A percentile compares a stretch with the other conserved stretches of the same genome.
phyloP scores from a whole-genome alignment of 805 yeast genomes.

The Yarrowia sp. region DNA sequence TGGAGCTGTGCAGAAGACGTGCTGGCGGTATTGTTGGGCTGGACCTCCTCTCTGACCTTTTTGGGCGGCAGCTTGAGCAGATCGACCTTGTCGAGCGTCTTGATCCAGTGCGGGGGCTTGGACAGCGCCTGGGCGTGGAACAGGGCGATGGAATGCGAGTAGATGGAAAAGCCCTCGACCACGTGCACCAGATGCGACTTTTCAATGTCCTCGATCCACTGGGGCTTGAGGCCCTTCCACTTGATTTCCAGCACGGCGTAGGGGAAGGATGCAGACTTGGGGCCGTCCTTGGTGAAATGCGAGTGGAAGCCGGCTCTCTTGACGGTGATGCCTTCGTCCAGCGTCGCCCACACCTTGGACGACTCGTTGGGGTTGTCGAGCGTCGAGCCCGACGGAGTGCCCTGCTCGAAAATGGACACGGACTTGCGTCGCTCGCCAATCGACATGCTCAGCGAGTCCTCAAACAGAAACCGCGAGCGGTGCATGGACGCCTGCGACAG shows the following conservation, averaged over 20 bases:
- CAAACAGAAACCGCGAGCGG: conserved; percentile 46
- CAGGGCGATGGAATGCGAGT: conserved; percentile 50
- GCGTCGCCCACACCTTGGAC: conserved; percentile 50
- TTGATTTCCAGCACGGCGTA: conserved; percentile 59
- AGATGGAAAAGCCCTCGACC: conserved; percentile 54
- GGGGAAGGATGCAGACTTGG: conserved; percentile 51
- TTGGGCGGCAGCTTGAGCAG: conserved; percentile 51
- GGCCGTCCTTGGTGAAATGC: conserved; percentile 24
- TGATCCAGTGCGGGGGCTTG: conserved; percentile 54
- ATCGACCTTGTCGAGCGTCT: conserved; percentile 50
- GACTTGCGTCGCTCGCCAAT: conserved; percentile 29
- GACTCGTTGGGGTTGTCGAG: conserved; percentile 37
- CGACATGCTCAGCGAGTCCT: conserved; percentile 32
- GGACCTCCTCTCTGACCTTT: conserved; percentile 8
- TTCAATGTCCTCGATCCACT: conserved; percentile 52
- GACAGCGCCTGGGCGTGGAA: conserved; percentile 49
- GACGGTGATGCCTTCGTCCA: conserved; percentile 47
- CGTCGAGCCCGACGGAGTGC: conserved; percentile 18
- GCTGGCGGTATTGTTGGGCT: not conserved
- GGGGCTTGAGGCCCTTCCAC: conserved; percentile 54
- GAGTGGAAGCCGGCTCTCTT: conserved; percentile 20
- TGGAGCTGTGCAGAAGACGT: not conserved
- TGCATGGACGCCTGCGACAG: conserved; percentile 44
- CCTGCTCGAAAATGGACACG: conserved; percentile 16
- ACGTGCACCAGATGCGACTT: conserved; percentile 58